Evolutionary conservation across 2,329 filamentous ascomycete genomes (phyloP).

Genomic region (Helicocarpus griseus): DNA sequence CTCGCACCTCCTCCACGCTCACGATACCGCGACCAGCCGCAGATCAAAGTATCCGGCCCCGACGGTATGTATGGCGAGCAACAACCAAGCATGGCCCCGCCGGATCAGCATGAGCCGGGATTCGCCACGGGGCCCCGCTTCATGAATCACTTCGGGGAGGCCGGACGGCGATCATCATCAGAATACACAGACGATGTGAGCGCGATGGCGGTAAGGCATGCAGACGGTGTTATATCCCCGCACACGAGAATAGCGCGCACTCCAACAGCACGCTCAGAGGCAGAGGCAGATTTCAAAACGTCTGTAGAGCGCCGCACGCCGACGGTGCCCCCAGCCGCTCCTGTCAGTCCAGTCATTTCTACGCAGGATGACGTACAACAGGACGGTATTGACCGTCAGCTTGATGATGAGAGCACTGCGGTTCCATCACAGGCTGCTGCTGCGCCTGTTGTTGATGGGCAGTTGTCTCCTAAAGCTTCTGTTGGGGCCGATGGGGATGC

Average conservation of each 20-base stretch:
- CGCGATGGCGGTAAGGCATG: slow-evolving; percentile 6
- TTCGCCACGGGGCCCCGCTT: neutral
- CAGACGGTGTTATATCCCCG: slow-evolving; percentile 3
- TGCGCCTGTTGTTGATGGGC: neutral
- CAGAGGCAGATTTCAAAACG: neutral
- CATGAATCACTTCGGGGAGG: neutral
- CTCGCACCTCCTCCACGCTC: neutral
- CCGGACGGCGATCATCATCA: neutral
- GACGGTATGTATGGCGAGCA: neutral
- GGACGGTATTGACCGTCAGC: neutral
- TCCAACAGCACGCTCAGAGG: no score
- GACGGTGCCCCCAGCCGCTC: neutral
- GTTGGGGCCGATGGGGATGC: neutral
- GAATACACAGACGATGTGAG: slow-evolving; percentile 4
- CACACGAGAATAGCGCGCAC: neutral
- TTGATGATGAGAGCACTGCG: neutral
- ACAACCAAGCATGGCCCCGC: neutral
- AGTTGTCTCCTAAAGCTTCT: neutral
- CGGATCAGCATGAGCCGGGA: neutral
- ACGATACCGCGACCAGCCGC: neutral
- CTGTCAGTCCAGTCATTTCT: neutral
- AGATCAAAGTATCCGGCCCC: no score
- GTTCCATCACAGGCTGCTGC: no score
- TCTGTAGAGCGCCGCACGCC: neutral
- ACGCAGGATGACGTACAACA: neutral